phyloP scores from a whole-genome alignment of 1,284 basidiomycete genomes.

The Cronartium quercuum region DNA sequence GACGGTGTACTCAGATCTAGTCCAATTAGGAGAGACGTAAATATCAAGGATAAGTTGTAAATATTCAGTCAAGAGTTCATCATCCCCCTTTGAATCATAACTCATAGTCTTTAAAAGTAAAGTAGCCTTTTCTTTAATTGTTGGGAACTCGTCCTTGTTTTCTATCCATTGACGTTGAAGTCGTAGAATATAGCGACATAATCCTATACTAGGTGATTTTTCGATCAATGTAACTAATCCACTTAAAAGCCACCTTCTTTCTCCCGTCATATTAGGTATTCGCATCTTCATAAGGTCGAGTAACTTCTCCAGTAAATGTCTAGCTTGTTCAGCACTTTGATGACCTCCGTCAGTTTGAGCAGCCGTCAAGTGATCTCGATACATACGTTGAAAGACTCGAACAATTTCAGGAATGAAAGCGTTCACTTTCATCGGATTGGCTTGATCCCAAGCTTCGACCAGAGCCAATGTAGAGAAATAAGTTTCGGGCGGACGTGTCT shows the following conservation, averaged over 20 bases:
- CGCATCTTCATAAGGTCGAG: conserved; percentile 55
- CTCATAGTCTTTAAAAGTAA: conserved; percentile 83
- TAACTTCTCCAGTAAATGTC: conserved; percentile 54
- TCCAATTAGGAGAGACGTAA: conserved; percentile 76
- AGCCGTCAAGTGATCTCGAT: conserved; percentile 77
- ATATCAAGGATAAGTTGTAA: conserved; percentile 89
- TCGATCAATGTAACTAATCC: conserved; percentile 75
- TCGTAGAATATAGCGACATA: conserved; percentile 82
- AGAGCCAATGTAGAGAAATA: conserved; percentile 77
- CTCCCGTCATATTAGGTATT: conserved; percentile 55
- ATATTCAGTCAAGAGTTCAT: conserved; percentile 71
- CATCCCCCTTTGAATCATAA: conserved; percentile 68
- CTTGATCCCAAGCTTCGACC: conserved; percentile 79
- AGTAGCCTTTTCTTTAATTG: conserved; percentile 90
- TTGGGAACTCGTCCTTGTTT: conserved; percentile 69
- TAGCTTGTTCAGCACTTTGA: conserved; percentile 45
- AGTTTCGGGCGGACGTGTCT: conserved; percentile 58
- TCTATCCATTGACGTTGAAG: conserved; percentile 83
- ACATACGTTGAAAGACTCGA: conserved; percentile 76
- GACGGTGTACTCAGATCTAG: conserved; percentile 87
- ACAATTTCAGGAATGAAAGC: conserved; percentile 68
- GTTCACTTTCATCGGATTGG: conserved; percentile 77
- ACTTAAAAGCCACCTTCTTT: conserved; percentile 63
- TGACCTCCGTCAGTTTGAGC: conserved; percentile 47
- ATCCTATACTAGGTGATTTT: conserved; percentile 73